Percentiles rank a stretch among this genome's conserved stretches.
phyloP scores from a whole-genome alignment of 1,284 basidiomycete genomes.

The Microbotryum lychnidis-dioicae region DNA sequence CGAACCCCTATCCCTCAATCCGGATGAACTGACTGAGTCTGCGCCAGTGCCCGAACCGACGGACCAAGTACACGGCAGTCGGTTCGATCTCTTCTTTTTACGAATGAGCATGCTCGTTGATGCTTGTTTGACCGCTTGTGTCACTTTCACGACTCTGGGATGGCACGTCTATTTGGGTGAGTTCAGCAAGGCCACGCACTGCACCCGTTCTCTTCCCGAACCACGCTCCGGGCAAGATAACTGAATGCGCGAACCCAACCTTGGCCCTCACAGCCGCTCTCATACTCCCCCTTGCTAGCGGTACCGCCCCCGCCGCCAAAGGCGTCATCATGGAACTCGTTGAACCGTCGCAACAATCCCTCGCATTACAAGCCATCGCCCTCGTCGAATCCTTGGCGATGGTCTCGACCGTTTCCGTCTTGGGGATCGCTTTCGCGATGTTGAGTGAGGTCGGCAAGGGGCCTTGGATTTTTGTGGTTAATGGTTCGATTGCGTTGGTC shows the following conservation, averaged over 20 bases:
- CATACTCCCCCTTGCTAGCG: constrained; percentile 40
- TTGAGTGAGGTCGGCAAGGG: constrained; percentile 35
- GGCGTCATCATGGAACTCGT: constrained; percentile 42
- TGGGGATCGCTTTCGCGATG: constrained; percentile 35
- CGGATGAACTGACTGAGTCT: constrained; percentile 11
- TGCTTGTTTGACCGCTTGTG: constrained; percentile 36
- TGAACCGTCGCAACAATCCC: constrained; percentile 31
- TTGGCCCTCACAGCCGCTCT: constrained; percentile 29
- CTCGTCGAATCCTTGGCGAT: constrained; percentile 38
- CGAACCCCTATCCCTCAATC: neutral
- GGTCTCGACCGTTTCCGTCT: constrained; percentile 35
- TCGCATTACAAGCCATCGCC: constrained; percentile 40
- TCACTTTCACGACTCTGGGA: constrained; percentile 29
- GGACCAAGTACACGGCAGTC: constrained; percentile 30
- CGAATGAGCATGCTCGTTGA: constrained; percentile 40
- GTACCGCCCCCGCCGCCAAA: constrained; percentile 40
- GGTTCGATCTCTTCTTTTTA: constrained; percentile 41
- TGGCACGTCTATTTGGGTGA: constrained; percentile 39
- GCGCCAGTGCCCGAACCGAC: constrained; percentile 4
- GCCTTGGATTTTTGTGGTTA: constrained; percentile 35
- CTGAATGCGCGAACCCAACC: neutral
- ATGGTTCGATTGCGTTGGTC: constrained; percentile 37
- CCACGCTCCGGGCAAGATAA: too few species aligned
- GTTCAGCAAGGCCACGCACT: neutral
- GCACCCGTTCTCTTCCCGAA: too few species aligned